A percentile compares a stretch with the other conserved stretches of the same genome.
These are phyloP conservation scores for Pichia sp. DNA, from an alignment of 1,139 yeast species.

Conservation along the genomic window DNA sequence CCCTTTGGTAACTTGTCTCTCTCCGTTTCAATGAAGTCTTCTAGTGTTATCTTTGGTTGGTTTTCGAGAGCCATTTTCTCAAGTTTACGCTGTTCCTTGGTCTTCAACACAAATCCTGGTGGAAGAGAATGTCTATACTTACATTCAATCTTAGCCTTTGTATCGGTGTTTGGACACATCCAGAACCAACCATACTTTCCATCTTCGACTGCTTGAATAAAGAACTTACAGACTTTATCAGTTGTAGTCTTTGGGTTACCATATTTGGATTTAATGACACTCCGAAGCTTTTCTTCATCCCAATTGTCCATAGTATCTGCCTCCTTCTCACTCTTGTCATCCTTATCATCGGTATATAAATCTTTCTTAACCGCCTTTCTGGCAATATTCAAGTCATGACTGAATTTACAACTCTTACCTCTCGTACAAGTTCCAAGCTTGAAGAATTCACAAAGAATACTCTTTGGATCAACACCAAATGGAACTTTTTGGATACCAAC, in stretches of 20 bases:
- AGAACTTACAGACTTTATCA: conserved; percentile 87
- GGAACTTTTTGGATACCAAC: conserved; percentile 82
- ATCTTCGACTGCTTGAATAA: conserved; percentile 95
- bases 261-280: conserved; percentile 82
- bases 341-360: conserved; percentile 83
- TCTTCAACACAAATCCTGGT: conserved; percentile 92
- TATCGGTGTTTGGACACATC: conserved; percentile 93
- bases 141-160: conserved; percentile 50
- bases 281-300: conserved; percentile 93
- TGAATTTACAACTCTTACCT: conserved; percentile 87
- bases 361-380: conserved; percentile 89
- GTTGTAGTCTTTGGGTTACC: conserved; percentile 95
- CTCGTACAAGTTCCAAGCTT: conserved; percentile 86
- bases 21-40: conserved; percentile 93
- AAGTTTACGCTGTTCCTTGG: conserved; percentile 88
- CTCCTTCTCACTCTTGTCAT: conserved; percentile 37
- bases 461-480: conserved; percentile 96
- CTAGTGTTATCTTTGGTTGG: conserved; percentile 87
- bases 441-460: conserved; percentile 85
- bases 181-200: conserved; percentile 99
- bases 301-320: conserved; percentile 91
- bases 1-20: conserved; percentile 75
- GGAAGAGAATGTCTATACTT: conserved; percentile 97
- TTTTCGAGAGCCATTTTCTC: conserved; percentile 81
- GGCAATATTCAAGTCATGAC: conserved; percentile 83